Base-by-base conservation (phyloP, 768 basidiomycete genomes). In the Asterophora parasitica region DNA sequence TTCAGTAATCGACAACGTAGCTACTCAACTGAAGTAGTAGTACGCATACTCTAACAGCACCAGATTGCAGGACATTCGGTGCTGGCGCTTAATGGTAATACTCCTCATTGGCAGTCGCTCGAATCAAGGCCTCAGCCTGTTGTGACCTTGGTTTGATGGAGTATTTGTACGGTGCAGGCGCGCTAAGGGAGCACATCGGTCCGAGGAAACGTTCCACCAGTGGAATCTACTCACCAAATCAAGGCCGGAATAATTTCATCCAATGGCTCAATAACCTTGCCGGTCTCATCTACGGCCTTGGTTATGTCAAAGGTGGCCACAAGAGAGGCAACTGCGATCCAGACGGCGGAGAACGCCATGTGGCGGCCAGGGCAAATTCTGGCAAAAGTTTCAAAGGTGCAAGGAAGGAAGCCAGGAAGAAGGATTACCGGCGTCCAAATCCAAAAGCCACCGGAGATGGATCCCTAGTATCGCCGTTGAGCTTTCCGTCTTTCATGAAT, bases 311-410 rank as follows among this genome's bases (percentile, higher is more conserved):
- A 64, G 2, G 58, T 51, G 5, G 65, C 58, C 16, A 68, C 44
- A 1, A 71, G 47, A 16, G 56, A 61, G 3, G 61, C 61, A 15
- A 64, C 51, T 1, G 62, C 54, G 23, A 71, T 58, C 58, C 59
- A 70, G 8, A 70, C 23, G 4, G 52, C 55, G 7, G 58, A 51
- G n/a, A 63, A 59, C 0, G 69, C 70, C 42, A 70, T 60, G 17
- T 60, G 50, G 12, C 59, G 60, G 4, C 68, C 70, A 12, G 68
- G 65, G 41, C 71, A 72, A 20, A 61, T 34, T 10, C 60, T 58
- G 15, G 2, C 9, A 19, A 4, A 35, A 7, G 1, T 6, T 11
- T 1, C 12, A 17, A 5, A 20, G 19, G 7, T 11, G 11, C 11
- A 28, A 11, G 6, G 8, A 36, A n/a, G 2, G 10, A 3, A 17